These are phyloP conservation scores for Amanita jacksonii DNA, from an alignment of 768 basidiomycete genomes.

Conservation along the genomic window DNA sequence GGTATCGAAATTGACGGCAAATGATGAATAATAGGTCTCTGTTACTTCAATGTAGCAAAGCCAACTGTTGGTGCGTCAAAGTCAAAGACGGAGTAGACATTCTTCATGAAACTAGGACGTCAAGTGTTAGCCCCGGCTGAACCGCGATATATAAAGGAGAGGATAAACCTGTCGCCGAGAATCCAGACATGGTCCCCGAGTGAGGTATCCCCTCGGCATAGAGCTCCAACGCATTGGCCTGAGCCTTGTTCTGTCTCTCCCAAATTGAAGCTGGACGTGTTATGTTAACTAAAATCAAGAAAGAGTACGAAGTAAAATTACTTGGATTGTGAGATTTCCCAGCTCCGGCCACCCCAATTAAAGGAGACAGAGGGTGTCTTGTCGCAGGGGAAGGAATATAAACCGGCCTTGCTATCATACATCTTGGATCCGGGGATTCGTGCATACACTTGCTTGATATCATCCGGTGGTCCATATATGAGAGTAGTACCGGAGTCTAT, in stretches of 20 bases:
- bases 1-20: too few relatives aligned
- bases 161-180: background rate
- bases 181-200: background rate
- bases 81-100: conserved; percentile 32
- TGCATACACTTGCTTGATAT: conserved; percentile 16
- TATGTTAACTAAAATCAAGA: background rate
- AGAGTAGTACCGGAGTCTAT: conserved; percentile 31
- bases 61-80: conserved; percentile 21
- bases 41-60: conserved; percentile 16
- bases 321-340: too few relatives aligned
- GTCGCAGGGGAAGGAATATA: conserved; percentile 23
- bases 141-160: too few relatives aligned
- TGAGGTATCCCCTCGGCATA: background rate
- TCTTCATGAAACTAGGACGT: conserved; percentile 23
- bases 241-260: background rate
- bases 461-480: conserved; percentile 20
- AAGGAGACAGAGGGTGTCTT: conserved; percentile 22
- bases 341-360: conserved; percentile 23
- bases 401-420: conserved; percentile 13
- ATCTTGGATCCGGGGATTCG: conserved; percentile 17
- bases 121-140: too few relatives aligned
- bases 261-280: conserved; percentile 1
- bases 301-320: too few relatives aligned
- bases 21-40: too few relatives aligned
- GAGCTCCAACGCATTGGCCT: conserved; percentile 2